phyloP scores from a whole-genome alignment of 2,329 filamentous ascomycete genomes.

The Leptographium lundbergii region DNA sequence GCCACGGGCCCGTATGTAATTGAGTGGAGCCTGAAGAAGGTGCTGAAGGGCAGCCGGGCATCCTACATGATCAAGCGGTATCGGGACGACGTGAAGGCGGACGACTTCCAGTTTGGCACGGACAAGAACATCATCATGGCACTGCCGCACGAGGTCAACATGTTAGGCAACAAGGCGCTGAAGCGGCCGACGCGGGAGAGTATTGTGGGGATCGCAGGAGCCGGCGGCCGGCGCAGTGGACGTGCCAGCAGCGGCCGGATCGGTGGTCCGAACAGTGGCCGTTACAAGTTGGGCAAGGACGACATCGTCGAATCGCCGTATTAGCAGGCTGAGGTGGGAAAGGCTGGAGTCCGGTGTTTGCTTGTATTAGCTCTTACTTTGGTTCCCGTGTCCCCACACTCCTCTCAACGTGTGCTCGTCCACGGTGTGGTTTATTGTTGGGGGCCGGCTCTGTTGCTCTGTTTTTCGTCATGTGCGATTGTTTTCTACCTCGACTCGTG shows the following conservation, averaged over 20 bases:
- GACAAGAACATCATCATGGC: constrained; percentile 98
- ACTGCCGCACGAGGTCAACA: constrained; percentile 92
- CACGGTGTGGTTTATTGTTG: neutral
- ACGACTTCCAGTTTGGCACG: constrained; percentile 94
- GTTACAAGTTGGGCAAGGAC: constrained; percentile 64
- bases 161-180: constrained; percentile 79
- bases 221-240: constrained; percentile 17
- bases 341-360: neutral
- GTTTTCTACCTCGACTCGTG: neutral
- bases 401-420: too few species aligned
- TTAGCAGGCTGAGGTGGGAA: constrained; percentile 16
- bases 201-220: constrained; percentile 48
- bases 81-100: constrained; percentile 86
- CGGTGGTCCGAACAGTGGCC: constrained; percentile 39
- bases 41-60: constrained; percentile 67
- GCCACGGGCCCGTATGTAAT: constrained; percentile 94
- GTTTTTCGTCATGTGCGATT: neutral
- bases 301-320: constrained; percentile 70
- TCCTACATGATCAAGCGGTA: constrained; percentile 97
- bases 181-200: constrained; percentile 86
- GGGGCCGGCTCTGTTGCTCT: neutral
- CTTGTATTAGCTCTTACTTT: neutral
- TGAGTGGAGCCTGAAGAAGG: constrained; percentile 90
- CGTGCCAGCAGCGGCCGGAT: constrained; percentile 39
- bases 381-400: neutral